Evolutionary conservation across 305 asterid genomes (phyloP), one percentile per base, ranked within the genome.

Genomic region (Fraxinus floribunda): DNA sequence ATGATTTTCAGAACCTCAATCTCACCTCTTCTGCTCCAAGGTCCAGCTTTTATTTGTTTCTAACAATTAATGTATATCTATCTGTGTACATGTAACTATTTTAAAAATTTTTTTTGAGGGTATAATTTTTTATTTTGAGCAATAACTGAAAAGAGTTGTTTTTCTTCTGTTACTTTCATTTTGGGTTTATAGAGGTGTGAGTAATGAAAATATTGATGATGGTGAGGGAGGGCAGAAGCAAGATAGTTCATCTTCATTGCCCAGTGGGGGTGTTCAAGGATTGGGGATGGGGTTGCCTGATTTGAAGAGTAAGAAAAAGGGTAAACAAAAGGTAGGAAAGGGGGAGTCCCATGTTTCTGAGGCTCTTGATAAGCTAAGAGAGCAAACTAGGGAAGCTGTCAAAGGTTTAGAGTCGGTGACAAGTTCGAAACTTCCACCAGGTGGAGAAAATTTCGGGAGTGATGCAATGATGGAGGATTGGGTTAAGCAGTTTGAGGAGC

Each of bases 401-500:
- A 92, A 91, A 88, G 97, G 95, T 76, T 84, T 94, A 83, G 99
- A 92, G 73, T 91, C 98, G 1, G 93, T 92, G 82, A 77, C 94
- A 2, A 97, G 87, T 16, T 86, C 93, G 5, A 86, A 79, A 83
- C 88, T 84, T 73, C 86, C 86, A 10, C 29, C 75, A 2, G 88
- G 84, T n/a, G 93, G 80, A 18, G 97, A 87, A 60, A 82, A 78
- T 80, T 82, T 93, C 26, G 94, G 88, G 44, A 93, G 90, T 83
- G 98, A 96, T 88, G 89, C 97, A 22, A 92, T 90, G 97, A 83
- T 96, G 91, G 98, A 94, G 82, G 97, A 94, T 81, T 96, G 95
- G 99, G 95, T 92, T 75, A 96, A 96, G 93, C 99, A 94, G 90
- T 96, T 94, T 88, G 99, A 93, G 83, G 98, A 93, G 88, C 95